phyloP scores from a whole-genome alignment of 257 asterid genomes.

The Capsicum chinense region DNA sequence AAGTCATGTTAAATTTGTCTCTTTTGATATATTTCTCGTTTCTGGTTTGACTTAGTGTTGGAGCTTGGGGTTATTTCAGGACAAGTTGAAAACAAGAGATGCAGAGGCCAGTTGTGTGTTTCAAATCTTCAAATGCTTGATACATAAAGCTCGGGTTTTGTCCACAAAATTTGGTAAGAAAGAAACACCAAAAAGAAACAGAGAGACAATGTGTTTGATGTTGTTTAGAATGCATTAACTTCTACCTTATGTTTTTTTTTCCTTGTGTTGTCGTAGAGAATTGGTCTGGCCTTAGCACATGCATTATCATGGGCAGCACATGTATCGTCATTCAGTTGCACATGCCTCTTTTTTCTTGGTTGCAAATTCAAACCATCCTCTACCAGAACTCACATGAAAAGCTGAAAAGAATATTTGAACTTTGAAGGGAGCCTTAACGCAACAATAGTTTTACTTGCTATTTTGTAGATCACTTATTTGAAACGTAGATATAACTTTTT shows the following conservation, averaged over 20 bases:
- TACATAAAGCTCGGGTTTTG: background rate
- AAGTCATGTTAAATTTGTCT: background rate
- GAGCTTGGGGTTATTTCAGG: background rate
- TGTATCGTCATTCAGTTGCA: slow-evolving; percentile 27
- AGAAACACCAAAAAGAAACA: background rate
- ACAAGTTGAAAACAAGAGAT: background rate
- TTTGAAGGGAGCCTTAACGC: background rate
- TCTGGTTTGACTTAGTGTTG: background rate
- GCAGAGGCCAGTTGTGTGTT: background rate
- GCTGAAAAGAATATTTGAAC: background rate
- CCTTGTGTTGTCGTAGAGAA: background rate
- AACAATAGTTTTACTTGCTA: background rate
- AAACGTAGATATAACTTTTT: background rate
- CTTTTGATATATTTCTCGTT: background rate
- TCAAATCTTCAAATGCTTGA: background rate
- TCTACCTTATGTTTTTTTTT: background rate
- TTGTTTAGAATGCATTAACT: background rate
- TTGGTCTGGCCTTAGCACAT: slow-evolving; percentile 9
- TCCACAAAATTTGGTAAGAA: background rate
- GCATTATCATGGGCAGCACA: slow-evolving; percentile 31
- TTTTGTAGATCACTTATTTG: background rate
- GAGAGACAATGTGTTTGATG: background rate
- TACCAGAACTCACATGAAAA: too few relatives aligned
- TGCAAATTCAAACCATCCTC: too few relatives aligned
- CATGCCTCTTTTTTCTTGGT: slow-evolving; percentile 19